Percentiles rank a stretch among this genome's conserved stretches.
Evolutionary conservation across 768 basidiomycete species (phyloP).

Genomic region (Russula vinacea): DNA sequence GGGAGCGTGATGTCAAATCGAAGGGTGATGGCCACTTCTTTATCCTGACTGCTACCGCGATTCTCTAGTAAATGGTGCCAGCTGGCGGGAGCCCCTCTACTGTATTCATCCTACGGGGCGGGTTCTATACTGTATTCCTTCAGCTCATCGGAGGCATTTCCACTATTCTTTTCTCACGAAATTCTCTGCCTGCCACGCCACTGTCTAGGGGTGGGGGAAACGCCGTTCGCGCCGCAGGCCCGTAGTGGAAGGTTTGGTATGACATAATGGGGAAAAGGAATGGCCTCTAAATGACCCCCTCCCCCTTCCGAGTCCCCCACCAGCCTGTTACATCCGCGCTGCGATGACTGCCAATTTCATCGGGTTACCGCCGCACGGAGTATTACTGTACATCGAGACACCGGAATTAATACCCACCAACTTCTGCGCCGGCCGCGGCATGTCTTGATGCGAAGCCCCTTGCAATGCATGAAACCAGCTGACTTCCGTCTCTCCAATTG

Average conservation of each 20-base stretch:
- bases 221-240: slow-evolving; percentile 19
- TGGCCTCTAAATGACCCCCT: background rate
- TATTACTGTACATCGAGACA: background rate
- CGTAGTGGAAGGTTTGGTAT: slow-evolving; percentile 9
- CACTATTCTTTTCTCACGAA: slow-evolving; percentile 20
- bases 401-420: slow-evolving; percentile 2
- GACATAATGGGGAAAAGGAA: background rate
- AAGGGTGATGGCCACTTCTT: slow-evolving; percentile 4
- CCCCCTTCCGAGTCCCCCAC: background rate
- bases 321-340: background rate
- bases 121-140: background rate
- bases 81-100: background rate
- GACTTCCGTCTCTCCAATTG: slow-evolving; percentile 7
- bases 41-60: slow-evolving; percentile 1
- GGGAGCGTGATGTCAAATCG: slow-evolving; percentile 13
- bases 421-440: background rate
- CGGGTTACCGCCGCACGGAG: slow-evolving; percentile 1
- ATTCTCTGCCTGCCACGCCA: slow-evolving; percentile 21
- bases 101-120: slow-evolving; percentile 1
- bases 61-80: slow-evolving; percentile 1
- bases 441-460: background rate
- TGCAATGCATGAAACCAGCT: background rate
- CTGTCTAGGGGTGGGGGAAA: slow-evolving; percentile 7
- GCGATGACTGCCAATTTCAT: slow-evolving; percentile 11
- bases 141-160: background rate